These are phyloP conservation scores for Handroanthus guayacan DNA, from an alignment of 257 asterid genomes.

Conservation along the genomic window DNA sequence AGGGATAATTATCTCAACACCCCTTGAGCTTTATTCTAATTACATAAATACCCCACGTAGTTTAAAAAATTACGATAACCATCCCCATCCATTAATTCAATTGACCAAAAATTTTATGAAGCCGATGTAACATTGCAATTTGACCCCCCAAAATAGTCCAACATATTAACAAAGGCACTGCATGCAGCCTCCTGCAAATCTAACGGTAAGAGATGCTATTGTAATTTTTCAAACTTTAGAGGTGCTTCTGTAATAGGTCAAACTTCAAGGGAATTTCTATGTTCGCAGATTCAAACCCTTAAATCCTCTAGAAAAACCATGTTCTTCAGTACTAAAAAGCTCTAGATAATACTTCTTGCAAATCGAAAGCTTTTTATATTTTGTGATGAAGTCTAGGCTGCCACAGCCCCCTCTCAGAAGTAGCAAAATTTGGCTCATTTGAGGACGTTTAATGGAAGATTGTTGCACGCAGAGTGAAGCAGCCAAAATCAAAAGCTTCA, in stretches of 20 bases:
- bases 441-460: slow-evolving; percentile 63
- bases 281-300: slow-evolving; percentile 35
- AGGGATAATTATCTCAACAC: no score
- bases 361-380: slow-evolving; percentile 59
- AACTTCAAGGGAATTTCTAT: slow-evolving; percentile 30
- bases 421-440: slow-evolving; percentile 58
- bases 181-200: no score
- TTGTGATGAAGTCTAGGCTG: slow-evolving; percentile 61
- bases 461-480: slow-evolving; percentile 73
- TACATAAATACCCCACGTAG: no score
- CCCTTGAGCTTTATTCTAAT: no score
- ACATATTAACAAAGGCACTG: no score
- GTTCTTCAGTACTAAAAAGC: slow-evolving; percentile 62
- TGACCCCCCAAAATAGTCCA: no score
- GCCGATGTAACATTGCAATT: no score
- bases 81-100: no score
- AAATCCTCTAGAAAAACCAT: slow-evolving; percentile 35
- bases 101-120: no score
- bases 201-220: no score
- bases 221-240: no score
- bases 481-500: slow-evolving; percentile 66
- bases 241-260: not conserved
- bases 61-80: no score
- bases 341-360: slow-evolving; percentile 71
- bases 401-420: slow-evolving; percentile 73